Evolutionary conservation across 139 green algal species (phyloP), one percentile per base, ranked within the genome.

Genomic region (Trebouxia sp.): DNA sequence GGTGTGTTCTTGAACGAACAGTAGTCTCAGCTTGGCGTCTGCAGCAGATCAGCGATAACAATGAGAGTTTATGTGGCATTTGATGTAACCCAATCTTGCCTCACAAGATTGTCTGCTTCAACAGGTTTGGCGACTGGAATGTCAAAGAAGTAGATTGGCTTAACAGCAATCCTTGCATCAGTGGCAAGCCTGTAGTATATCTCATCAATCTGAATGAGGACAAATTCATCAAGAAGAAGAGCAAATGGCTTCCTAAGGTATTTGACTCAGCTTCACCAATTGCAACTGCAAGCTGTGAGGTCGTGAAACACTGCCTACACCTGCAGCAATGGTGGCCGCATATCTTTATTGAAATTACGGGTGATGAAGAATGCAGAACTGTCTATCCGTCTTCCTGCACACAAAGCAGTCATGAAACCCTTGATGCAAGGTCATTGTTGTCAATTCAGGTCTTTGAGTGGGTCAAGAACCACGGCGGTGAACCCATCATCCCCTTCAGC

Each of bases 161-260:
- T 4, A 99, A 99, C 88, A 85, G 80, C 51, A 91, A 87, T 30
- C 85, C 79, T 20, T 84, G 98, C 51, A 91, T 98, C 74, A 94
- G 92, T 5, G 90, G 95, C 83, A 99, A 99, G 91, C 95, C 96
- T 9, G 94, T 95, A 5, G 92, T 99, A 32, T 99, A 98, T 88
- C 90, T 99, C 38, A 90, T 98, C 43, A 98, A 98, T 86, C 78
- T 98, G 79, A 94, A 81, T 9, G 90, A 96, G 84, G 94, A 96
- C 78, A 93, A 96, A 76, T 99, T 96, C 90, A 88, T 91, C 67
- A 88, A 93, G 30, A 99, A 99, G 88, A 99, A 99, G 94, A 97
- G 97, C 91, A 99, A 99, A 91, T 99, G 91, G 86, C 90, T 99
- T 72, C 85, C 88, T 30, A 99, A 99, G 72, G 79, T 76, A 26